Conservation (phyloP, 192 early-diverging fungal species). For the Funneliformis geosporum region DNA sequence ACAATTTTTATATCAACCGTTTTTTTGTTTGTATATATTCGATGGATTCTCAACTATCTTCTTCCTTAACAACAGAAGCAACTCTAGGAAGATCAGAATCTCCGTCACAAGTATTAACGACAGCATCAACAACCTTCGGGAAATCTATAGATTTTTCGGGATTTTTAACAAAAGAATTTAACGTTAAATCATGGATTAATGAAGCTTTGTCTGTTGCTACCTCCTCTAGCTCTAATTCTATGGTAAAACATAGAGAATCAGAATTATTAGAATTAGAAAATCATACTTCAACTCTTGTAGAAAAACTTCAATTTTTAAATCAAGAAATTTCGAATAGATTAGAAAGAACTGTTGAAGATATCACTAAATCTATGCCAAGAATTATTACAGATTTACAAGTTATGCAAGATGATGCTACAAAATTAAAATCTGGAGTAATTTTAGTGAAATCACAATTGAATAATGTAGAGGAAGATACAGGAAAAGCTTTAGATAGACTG, state of each 20-base stretch:
- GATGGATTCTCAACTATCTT: neutral
- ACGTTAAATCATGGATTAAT: constrained; percentile 73
- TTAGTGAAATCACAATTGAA: constrained; percentile 50
- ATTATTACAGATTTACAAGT: constrained; percentile 63
- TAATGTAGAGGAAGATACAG: constrained; percentile 44
- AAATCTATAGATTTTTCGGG: constrained; percentile 34
- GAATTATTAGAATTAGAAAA: constrained; percentile 22
- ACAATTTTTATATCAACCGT: neutral
- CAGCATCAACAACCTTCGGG: neutral
- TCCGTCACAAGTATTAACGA: neutral
- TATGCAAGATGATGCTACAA: constrained; percentile 53
- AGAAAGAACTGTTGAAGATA: constrained; percentile 54
- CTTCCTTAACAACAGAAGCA: neutral
- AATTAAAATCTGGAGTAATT: constrained; percentile 49
- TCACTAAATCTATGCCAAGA: constrained; percentile 60
- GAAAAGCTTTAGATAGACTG: constrained; percentile 59
- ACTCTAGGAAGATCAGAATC: neutral
- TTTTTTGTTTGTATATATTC: neutral
- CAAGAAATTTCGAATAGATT: constrained; percentile 59
- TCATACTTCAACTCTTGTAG: constrained; percentile 34
- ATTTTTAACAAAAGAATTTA: constrained; percentile 51
- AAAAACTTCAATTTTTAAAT: constrained; percentile 59
- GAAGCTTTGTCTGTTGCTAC: constrained; percentile 36
- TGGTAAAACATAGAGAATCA: constrained; percentile 2
- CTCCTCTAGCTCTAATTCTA: neutral